Conservation (phyloP, 202 grass and related monocot genomes). For the Bolboschoenoplectus hybrid region DNA sequence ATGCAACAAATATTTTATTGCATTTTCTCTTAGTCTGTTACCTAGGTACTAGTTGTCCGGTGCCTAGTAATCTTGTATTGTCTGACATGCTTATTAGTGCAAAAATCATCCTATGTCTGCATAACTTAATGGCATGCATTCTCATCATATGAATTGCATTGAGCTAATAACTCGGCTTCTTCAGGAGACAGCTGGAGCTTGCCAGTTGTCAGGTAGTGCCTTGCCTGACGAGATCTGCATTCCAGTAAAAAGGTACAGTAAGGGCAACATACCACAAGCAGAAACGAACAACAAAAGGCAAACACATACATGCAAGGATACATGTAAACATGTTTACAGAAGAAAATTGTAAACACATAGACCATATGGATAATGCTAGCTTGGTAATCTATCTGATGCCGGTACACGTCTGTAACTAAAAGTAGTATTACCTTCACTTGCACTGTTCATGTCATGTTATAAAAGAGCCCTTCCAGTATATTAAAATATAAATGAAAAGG, state of each 20-base stretch:
- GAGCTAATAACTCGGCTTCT: conserved; percentile 59
- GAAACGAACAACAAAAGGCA: neutral
- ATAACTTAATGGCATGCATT: conserved; percentile 5
- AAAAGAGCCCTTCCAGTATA: neutral
- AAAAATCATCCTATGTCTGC: conserved; percentile 5
- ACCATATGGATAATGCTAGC: neutral
- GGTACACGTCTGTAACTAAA: neutral
- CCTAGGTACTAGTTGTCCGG: neutral
- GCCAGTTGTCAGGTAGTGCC: conserved; percentile 68
- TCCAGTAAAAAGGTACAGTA: conserved; percentile 28
- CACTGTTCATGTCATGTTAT: neutral
- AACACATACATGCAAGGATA: neutral
- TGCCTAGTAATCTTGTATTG: neutral
- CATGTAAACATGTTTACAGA: neutral
- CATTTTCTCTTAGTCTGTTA: neutral
- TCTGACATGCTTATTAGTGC: conserved; percentile 23
- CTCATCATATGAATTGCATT: conserved; percentile 52
- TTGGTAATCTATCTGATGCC: neutral
- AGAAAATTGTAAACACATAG: neutral
- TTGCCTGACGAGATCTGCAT: conserved; percentile 59
- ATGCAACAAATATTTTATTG: neutral
- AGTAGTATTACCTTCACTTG: neutral
- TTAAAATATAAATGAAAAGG: neutral
- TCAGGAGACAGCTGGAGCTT: conserved; percentile 55
- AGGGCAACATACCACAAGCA: conserved; percentile 13